These are phyloP conservation scores for Takashimella tepidaria DNA, from an alignment of 1,284 basidiomycete species.

Conservation along the genomic window DNA sequence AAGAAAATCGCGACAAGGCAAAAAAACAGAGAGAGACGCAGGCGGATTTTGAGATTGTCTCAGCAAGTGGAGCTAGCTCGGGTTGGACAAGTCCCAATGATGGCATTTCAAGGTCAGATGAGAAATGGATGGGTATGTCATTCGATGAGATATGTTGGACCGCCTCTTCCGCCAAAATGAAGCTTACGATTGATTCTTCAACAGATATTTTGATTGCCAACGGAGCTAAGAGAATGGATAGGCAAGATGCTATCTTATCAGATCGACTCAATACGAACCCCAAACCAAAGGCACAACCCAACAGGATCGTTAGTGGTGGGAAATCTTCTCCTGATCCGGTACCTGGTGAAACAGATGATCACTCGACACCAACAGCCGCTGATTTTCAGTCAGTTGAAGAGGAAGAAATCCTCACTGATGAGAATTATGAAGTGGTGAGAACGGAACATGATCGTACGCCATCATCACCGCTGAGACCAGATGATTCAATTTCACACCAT, in stretches of 20 bases:
- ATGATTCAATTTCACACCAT: background rate
- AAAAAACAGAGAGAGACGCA: constrained; percentile 46
- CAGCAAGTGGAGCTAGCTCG: constrained; percentile 34
- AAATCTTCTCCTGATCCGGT: constrained; percentile 34
- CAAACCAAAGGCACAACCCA: background rate
- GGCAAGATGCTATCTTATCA: constrained; percentile 55
- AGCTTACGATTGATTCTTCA: constrained; percentile 60
- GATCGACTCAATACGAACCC: constrained; percentile 1
- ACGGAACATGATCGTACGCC: background rate
- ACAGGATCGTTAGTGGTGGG: background rate
- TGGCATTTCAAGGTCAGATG: constrained; percentile 40
- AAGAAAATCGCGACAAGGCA: constrained; percentile 23
- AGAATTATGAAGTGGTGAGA: background rate
- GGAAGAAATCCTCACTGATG: too few species aligned
- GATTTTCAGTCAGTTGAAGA: constrained; percentile 18
- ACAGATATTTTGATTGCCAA: constrained; percentile 76
- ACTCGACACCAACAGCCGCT: background rate
- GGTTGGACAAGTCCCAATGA: constrained; percentile 43
- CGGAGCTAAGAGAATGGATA: constrained; percentile 56
- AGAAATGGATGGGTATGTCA: constrained; percentile 46
- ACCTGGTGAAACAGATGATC: background rate
- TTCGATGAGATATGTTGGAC: too few species aligned
- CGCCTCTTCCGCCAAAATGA: background rate
- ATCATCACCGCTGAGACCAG: background rate
- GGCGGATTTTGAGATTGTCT: constrained; percentile 42